Base-by-base conservation (phyloP, 2,329 filamentous ascomycete genomes). In the Colletotrichum paranaense region DNA sequence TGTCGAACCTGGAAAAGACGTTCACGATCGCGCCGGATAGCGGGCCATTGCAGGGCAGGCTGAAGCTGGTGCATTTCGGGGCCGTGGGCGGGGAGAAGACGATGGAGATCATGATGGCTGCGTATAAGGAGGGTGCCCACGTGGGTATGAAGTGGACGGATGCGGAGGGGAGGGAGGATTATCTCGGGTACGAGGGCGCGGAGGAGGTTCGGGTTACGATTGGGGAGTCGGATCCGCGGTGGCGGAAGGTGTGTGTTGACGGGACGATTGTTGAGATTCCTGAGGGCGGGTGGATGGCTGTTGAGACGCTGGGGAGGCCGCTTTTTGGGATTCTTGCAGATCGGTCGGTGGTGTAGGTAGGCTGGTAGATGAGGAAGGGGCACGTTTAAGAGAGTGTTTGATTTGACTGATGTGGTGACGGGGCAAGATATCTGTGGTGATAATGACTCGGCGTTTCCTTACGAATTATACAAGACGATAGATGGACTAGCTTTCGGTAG, bases 201-300 rank as follows among this genome's bases (percentile, higher is more conserved):
- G 89, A 93, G 2, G 89, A 89, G 64, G 76, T 98, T 22, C 86
- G 84, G 71, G 90, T 98, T 59, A 87, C 89, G 19, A 91, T 94
- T 46, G 75, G 85, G 1, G 94, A 97, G 78, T 85, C 89, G 19
- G 91, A 94, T n/a, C 86, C 85, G 58, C 86, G 91, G 65, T 98
- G 95, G 95, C 88, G 96, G 74, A 91, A 95, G 78, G 89, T 97
- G 16, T 98, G 96, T 80, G 87, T 98, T n/a, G 96, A 98, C 81
- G 96, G 96, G 3, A 95, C 93, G 66, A 97, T 97, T 78, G 90
- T 98, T 3, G 88, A 90, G 72, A 84, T 98, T 1, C 92, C 93
- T 24, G 81, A 86, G 64, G 91, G 88, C 2, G 95, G 95, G 0
- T 92, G 90, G 87, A 89, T 97, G 81, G 89, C 90, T 72, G 88